Evolutionary conservation across 768 basidiomycete species (phyloP).

Genomic region (Leccinum obscurum): DNA sequence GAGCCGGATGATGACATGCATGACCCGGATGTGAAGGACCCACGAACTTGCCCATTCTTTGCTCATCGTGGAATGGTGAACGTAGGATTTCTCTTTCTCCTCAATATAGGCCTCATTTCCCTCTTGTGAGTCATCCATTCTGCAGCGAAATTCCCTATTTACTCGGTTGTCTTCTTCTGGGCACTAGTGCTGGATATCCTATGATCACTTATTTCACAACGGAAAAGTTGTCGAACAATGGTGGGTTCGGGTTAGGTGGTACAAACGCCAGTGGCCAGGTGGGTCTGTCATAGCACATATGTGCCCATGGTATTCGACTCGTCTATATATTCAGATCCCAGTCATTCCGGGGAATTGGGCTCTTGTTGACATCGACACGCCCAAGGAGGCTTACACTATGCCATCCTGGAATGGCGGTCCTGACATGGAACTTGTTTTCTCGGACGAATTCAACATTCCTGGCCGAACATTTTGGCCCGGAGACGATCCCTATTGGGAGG

Average conservation of each 20-base stretch:
- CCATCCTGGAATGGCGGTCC: slow-evolving; percentile 59
- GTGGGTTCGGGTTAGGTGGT: slow-evolving; percentile 64
- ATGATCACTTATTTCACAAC: slow-evolving; percentile 40
- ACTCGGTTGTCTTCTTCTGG: background rate
- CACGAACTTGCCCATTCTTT: slow-evolving; percentile 41
- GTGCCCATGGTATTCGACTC: background rate
- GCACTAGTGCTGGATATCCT: slow-evolving; percentile 45
- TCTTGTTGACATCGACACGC: slow-evolving; percentile 60
- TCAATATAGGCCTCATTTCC: slow-evolving; percentile 47
- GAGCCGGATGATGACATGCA: slow-evolving; percentile 77
- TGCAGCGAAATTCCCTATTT: background rate
- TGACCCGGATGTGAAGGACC: slow-evolving; percentile 50
- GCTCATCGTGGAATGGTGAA: slow-evolving; percentile 68
- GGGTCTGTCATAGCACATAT: slow-evolving; percentile 15
- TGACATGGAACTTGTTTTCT: slow-evolving; percentile 62
- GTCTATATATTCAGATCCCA: slow-evolving; percentile 45
- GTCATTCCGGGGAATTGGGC: slow-evolving; percentile 53
- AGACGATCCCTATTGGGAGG: slow-evolving; percentile 87
- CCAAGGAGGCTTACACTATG: slow-evolving; percentile 54
- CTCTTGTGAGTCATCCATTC: slow-evolving; percentile 54
- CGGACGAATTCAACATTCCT: slow-evolving; percentile 78
- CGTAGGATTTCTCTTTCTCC: slow-evolving; percentile 63
- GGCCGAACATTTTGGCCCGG: slow-evolving; percentile 79
- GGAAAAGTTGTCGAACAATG: slow-evolving; percentile 32
- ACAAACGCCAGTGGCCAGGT: slow-evolving; percentile 76